Conservation (phyloP, 306 rosid species). For the Medicago truncatula region MtrunA17r5.0-ANR NC_053043.1:32144001-32144500, state of each 20-base stretch:
- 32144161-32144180: background rate
- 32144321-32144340: background rate
- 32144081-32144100: constrained; percentile 79
- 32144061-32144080: constrained; percentile 67
- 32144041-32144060: constrained; percentile 64
- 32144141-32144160: constrained; percentile 51
- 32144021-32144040: constrained; percentile 97
- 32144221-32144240: background rate
- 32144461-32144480: too few relatives aligned
- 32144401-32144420: too few relatives aligned
- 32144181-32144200: background rate
- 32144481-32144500: too few relatives aligned
- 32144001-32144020: constrained; percentile 85
- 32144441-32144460: too few relatives aligned
- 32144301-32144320: background rate
- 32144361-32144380: background rate
- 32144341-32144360: background rate
- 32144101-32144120: constrained; percentile 78
- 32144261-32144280: background rate
- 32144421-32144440: too few relatives aligned
- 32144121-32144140: constrained; percentile 74
- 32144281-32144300: background rate
- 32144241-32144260: background rate
- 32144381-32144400: too few relatives aligned
- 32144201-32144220: background rate